These are phyloP conservation scores for Senecio squalidus DNA, from an alignment of 140 eudicot genomes.

Conservation along the genomic window DNA sequence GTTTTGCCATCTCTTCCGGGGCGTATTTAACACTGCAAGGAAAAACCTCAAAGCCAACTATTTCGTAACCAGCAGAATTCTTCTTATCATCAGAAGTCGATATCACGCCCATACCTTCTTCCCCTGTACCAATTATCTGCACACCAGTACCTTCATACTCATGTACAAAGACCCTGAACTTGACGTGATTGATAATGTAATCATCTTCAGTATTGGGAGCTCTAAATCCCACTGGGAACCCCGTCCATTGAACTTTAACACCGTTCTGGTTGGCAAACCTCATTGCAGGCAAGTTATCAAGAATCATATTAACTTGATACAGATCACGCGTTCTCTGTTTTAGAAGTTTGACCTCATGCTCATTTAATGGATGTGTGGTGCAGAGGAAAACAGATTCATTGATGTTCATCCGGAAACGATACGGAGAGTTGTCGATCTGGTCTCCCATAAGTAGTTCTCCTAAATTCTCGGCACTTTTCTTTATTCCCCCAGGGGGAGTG, in stretches of 20 bases:
- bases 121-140: slow-evolving; percentile 69
- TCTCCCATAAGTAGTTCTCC: slow-evolving; percentile 85
- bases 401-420: slow-evolving; percentile 57
- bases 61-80: slow-evolving; percentile 58
- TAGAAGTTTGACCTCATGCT: slow-evolving; percentile 58
- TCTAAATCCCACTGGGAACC: slow-evolving; percentile 61
- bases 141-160: slow-evolving; percentile 69
- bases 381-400: slow-evolving; percentile 67
- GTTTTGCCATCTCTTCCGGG: slow-evolving; percentile 54
- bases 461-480: slow-evolving; percentile 73
- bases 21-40: slow-evolving; percentile 68
- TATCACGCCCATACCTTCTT: slow-evolving; percentile 74
- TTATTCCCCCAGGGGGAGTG: slow-evolving; percentile 49
- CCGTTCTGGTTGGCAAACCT: slow-evolving; percentile 59
- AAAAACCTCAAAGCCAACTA: slow-evolving; percentile 71
- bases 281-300: slow-evolving; percentile 74
- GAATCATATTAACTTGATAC: slow-evolving; percentile 71
- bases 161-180: slow-evolving; percentile 56
- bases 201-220: slow-evolving; percentile 42
- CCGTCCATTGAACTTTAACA: slow-evolving; percentile 67
- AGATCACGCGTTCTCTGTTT: slow-evolving; percentile 73
- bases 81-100: slow-evolving; percentile 56
- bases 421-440: slow-evolving; percentile 77
- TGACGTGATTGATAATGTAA: slow-evolving; percentile 66
- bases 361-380: slow-evolving; percentile 43